Base-by-base conservation (phyloP, 2,329 filamentous ascomycete species). In the Penicillium palitans region DNA sequence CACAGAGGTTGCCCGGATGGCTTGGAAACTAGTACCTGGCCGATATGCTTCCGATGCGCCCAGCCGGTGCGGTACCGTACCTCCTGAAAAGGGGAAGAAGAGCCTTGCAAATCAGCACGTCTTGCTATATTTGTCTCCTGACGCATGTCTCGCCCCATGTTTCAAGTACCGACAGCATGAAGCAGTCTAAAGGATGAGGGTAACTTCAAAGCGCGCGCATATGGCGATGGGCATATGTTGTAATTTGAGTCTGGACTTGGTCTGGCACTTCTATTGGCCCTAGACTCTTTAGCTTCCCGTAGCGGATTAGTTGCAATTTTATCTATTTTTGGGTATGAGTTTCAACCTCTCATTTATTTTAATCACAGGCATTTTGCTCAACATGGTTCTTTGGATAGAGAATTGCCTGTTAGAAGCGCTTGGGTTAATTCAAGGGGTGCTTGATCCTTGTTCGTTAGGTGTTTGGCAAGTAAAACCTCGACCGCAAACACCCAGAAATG, bases 1-100 rank as follows among this genome's bases (percentile, higher is more conserved):
- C 52, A 55, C 57, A 41, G 52, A 55, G 39, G 33, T 41, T 47
- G 57, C 27, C 57, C 39, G 51, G 54, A 59, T 65, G 59, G 54
- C 61, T 64, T 66, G 62, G 55, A 62, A 66, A 66, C 55, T 53
- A 52, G 33, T 55, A 35, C 49, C 35, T 53, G 55, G 49, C 58
- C 24, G 39, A 58, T 42, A 55, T 52, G 21, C 21, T 35, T 57
- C 62, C 52, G 56, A 62, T 61, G 57, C 52, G 63, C 46, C 57
- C 52, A 55, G 45, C 62, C 60, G 56, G 35, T 51, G 27, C 29
- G 21, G 40, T 24, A 42, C 35, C 29, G 42, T 27, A 10, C 42
- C 35, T 40, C 33, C 21, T 53, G 19, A 47, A 57, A 52, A 46
- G 41, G 47, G 48, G 49, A 35, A 40, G 41, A 45, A 35, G 35